Base-by-base conservation (phyloP, 2,329 filamentous ascomycete species). In the Fusarium buxicola region DNA sequence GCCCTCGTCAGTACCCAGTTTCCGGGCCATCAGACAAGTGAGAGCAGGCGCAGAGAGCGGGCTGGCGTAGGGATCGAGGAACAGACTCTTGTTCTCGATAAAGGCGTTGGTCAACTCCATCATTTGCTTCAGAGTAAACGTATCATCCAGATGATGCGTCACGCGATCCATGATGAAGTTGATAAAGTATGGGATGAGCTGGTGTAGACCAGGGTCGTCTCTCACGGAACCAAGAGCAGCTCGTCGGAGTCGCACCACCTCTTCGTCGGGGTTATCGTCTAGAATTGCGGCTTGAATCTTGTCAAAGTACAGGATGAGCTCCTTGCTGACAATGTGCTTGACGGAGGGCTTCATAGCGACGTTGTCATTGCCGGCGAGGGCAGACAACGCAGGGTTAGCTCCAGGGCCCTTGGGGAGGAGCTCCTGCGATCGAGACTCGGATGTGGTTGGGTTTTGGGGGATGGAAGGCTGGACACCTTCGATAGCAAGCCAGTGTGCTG, bases 391-490 rank as follows among this genome's bases (percentile, higher is more conserved):
- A 6, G 91, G 89, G 72, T 96, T 97, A 18, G 92, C 92, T 62
- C 92, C 92, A 4, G 92, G 89, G 7, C 94, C 94, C 79, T 97
- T 98, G 28, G 94, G 91, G 15, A 96, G 84, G 27, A 97, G 84
- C 71, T 97, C 94, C 73, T 94, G 90, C 47, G 90, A 88, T 58
- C 92, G 86, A 27, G 92, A 89, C 75, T 97, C 94, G 72, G 89
- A 88, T 7, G 91, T 89, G 2, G 93, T 95, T 7, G 95, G 95
- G 76, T 99, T 99, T 76, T 98, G 94, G 2, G 94, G 93, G 69
- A 98, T 97, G 1, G 93, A 92, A 3, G 95, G 95, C 75, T 99
- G 94, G 25, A 98, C 95, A 57, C 95, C 95, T 82, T 99, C 95
- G 44, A 99, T 92, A 18, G 95, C 94, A 60, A 98, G 88, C 94